Conservation (phyloP, 1,139 yeast genomes). For the Kluyveromyces sp. region DNA sequence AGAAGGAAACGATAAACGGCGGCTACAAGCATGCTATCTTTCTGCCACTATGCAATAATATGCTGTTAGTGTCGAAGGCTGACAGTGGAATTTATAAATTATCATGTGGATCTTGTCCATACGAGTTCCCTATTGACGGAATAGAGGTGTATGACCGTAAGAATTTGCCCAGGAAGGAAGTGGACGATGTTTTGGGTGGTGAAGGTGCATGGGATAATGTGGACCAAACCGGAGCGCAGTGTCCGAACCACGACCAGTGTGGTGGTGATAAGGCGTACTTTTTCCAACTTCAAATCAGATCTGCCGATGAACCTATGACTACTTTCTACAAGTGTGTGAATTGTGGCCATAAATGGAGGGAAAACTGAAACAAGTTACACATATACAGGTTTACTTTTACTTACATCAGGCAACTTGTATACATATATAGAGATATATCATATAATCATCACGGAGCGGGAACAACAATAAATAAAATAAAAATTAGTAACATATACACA, state of each 20-base stretch:
- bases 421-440: no score
- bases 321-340: constrained; percentile 90
- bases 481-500: not conserved
- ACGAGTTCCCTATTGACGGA: constrained; percentile 80
- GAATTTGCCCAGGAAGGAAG: constrained; percentile 74
- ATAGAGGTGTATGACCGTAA: constrained; percentile 81
- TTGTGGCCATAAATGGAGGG: constrained; percentile 96
- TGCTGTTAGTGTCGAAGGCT: constrained; percentile 53
- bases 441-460: no score
- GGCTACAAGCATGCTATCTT: constrained; percentile 58
- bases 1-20: not conserved
- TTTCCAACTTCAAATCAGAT: constrained; percentile 91
- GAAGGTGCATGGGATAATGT: constrained; percentile 99
- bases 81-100: constrained; percentile 37
- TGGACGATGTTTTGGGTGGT: constrained; percentile 95
- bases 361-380: constrained; percentile 42
- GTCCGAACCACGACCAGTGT: constrained; percentile 73
- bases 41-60: constrained; percentile 86
- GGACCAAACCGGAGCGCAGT: constrained; percentile 81
- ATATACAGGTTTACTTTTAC: not conserved
- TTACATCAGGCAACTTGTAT: not conserved
- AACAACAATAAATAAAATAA: not conserved
- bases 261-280: constrained; percentile 90
- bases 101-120: constrained; percentile 90
- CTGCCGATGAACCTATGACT: constrained; percentile 79